phyloP scores from a whole-genome alignment of 1,284 basidiomycete species.

The Pterulicium gracile region DNA sequence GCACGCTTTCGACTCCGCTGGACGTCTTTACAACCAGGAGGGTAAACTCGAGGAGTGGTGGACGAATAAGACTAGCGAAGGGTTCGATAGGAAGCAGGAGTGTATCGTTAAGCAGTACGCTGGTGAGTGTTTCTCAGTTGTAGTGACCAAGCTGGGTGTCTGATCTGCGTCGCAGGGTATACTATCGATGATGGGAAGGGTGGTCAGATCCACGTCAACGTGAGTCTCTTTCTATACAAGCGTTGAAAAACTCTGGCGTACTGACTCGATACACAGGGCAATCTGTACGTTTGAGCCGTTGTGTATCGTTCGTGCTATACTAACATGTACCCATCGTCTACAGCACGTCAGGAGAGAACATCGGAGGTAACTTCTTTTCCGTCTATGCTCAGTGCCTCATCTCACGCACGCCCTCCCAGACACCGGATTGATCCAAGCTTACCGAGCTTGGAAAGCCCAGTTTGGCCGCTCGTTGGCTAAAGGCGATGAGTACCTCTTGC shows the following conservation, averaged over 20 bases:
- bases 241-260: too few relatives aligned
- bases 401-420: conserved; percentile 25
- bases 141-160: conserved; percentile 5
- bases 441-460: conserved; percentile 79
- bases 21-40: conserved; percentile 71
- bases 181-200: conserved; percentile 81
- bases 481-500: conserved; percentile 65
- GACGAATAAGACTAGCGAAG: conserved; percentile 74
- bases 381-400: background rate
- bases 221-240: conserved; percentile 42
- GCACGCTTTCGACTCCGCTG: conserved; percentile 92
- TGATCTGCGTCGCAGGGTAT: conserved; percentile 40
- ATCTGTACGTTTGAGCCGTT: conserved; percentile 43
- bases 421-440: conserved; percentile 75
- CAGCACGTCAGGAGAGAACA: conserved; percentile 83
- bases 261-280: conserved; percentile 39
- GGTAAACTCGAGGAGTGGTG: conserved; percentile 85
- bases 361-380: conserved; percentile 38
- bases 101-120: conserved; percentile 90
- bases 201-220: conserved; percentile 76
- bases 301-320: background rate
- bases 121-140: conserved; percentile 26
- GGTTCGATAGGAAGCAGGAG: conserved; percentile 75
- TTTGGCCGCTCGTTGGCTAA: conserved; percentile 39
- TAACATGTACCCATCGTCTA: background rate